Evolutionary conservation across 129 eudicot species (phyloP).

Genomic region (Flaveria linearis): DNA sequence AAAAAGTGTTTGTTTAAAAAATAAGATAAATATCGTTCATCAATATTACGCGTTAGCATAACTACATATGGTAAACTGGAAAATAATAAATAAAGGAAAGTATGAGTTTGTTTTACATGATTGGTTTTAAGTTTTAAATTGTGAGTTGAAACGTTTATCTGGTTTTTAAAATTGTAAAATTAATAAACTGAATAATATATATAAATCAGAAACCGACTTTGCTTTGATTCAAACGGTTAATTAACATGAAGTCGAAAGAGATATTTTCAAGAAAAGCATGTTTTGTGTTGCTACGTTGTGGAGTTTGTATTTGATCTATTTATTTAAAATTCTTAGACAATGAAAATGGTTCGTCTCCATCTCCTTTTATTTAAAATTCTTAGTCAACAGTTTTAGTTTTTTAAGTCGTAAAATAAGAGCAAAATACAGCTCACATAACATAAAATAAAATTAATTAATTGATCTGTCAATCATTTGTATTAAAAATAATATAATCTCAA

Average conservation of each 20-base stretch:
- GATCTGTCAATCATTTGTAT: conserved; percentile 13
- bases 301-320: not conserved
- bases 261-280: not conserved
- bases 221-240: no score
- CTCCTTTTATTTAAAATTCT: not conserved
- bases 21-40: no score
- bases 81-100: no score
- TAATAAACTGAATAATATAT: no score
- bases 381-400: not conserved
- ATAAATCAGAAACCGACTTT: no score
- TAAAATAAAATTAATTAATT: not conserved
- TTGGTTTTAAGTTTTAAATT: no score
- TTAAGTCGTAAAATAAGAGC: conserved; percentile 7
- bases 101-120: no score
- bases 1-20: no score
- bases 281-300: not conserved
- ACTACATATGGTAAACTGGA: no score
- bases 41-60: no score
- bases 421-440: conserved; percentile 22
- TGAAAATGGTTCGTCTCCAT: not conserved
- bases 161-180: no score
- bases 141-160: no score
- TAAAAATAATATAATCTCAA: not conserved
- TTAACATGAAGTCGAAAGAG: not conserved
- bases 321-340: not conserved